Base-by-base conservation (phyloP, 306 rosid species). In the Betula pendula region DNA sequence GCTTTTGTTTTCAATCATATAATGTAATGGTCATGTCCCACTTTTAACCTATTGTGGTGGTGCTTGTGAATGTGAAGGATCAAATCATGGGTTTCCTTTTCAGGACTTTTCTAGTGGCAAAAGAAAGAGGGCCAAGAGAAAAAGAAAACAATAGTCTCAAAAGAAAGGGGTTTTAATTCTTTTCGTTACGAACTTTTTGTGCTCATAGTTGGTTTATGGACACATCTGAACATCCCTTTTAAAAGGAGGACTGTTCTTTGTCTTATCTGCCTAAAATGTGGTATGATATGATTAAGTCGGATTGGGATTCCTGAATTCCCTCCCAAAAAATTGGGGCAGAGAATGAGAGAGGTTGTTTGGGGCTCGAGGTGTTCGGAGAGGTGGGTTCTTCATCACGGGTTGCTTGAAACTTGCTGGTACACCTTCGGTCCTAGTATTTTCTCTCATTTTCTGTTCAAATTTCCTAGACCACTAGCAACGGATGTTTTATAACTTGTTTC, bases 81-180 rank as follows among this genome's bases (percentile, higher is more conserved):
- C 80, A 53, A 60, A 14, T 79, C 80, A 53, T 56, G 48, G 78
- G 68, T 62, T 49, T 53, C 70, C 55, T 67, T 78, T 77, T 33
- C 42, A 6, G 1, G 9, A 49, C 59, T 51, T 71, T 71, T 49
- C 63, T 49, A 70, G 44, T 14, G 49, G 38, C 31, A 48, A 72
- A 66, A 29, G 38, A 40, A 68, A 48, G 8, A 42, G 19, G 56
- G 14, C 49, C 49, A 10, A 10, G 15, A 2, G 14, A 45, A 11
- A 45, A 45, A 45, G 49, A 45, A 11, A 13, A 45, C 49, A 45
- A 13, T 45, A 45, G 49, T 38, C 49, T 15, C 14, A 11, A 45
- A 44, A 13, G 47, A 48, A 68, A 38, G 8, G 67, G 27, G 56
- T 71, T 35, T 27, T 65, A 59, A 69, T 62, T 31, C 79, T 66